Evolutionary conservation across 2,329 filamentous ascomycete genomes (phyloP).

Genomic region (Xylaria sp.): DNA sequence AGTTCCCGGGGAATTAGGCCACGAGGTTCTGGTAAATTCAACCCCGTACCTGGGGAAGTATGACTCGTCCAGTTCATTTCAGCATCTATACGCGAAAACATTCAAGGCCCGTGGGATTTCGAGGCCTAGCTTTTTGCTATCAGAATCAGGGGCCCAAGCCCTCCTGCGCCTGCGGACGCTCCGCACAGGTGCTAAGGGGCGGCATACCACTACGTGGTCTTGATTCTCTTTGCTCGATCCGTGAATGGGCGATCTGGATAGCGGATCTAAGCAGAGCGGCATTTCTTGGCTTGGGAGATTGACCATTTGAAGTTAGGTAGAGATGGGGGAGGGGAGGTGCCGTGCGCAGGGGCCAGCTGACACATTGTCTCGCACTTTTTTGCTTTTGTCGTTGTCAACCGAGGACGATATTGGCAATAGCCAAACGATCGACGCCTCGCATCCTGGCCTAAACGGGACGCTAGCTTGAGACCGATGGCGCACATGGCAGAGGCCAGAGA

Average conservation of each 20-base stretch:
- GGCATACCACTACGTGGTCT: background rate
- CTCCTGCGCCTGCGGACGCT: background rate
- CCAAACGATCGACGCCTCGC: conserved; percentile 12
- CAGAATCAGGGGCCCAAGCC: too few species aligned
- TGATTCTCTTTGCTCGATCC: conserved; percentile 5
- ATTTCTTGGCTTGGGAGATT: conserved; percentile 12
- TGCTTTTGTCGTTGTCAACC: conserved; percentile 8
- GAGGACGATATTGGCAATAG: conserved; percentile 24
- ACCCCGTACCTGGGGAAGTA: too few species aligned
- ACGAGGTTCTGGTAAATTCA: too few species aligned
- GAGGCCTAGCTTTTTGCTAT: too few species aligned
- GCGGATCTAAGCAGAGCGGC: conserved; percentile 4
- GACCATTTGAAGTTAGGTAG: conserved; percentile 10
- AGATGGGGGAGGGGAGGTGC: conserved; percentile 5
- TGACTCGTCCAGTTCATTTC: too few species aligned
- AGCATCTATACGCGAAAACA: too few species aligned
- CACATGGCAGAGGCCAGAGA: conserved; percentile 13
- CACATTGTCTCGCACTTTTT: conserved; percentile 16
- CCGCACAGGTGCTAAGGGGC: background rate
- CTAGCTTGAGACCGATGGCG: conserved; percentile 11
- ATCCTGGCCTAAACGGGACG: conserved; percentile 1
- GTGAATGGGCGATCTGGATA: background rate
- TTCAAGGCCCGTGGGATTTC: too few species aligned
- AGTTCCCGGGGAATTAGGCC: too few species aligned
- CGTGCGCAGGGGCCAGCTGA: conserved; percentile 16